A percentile compares a stretch with the other conserved stretches of the same genome.
Conservation (phyloP, 371 early-diverging fungal species). For the Zancudomyces culisetae region DNA sequence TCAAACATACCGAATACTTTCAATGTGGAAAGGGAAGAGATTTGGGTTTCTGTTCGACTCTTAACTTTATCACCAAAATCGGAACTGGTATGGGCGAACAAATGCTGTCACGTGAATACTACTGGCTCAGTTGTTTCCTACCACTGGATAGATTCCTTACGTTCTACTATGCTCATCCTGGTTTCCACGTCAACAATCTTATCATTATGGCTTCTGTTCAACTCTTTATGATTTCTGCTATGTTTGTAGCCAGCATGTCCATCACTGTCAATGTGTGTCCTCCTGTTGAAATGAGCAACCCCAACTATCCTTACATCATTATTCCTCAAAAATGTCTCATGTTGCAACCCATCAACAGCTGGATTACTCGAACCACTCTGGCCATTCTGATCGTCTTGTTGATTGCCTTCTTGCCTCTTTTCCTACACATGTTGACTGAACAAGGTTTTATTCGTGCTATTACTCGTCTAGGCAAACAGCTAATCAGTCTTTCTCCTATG, state of each 20-base stretch:
- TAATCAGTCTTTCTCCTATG: slow-evolving; percentile 61
- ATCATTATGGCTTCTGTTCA: slow-evolving; percentile 72
- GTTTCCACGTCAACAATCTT: slow-evolving; percentile 84
- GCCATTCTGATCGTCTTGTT: slow-evolving; percentile 63
- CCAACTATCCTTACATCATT: slow-evolving; percentile 15
- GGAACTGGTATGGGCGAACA: slow-evolving; percentile 88
- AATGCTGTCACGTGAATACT: slow-evolving; percentile 75
- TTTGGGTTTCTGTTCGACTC: slow-evolving; percentile 72
- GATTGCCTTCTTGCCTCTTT: slow-evolving; percentile 66
- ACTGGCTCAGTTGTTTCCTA: slow-evolving; percentile 65
- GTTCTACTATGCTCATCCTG: slow-evolving; percentile 75
- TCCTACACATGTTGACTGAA: slow-evolving; percentile 68
- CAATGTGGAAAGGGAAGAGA: slow-evolving; percentile 87
- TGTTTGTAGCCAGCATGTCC: slow-evolving; percentile 49
- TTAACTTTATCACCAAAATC: slow-evolving; percentile 77
- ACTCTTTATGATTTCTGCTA: slow-evolving; percentile 57
- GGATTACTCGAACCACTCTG: slow-evolving; percentile 63
- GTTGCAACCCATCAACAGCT: slow-evolving; percentile 51
- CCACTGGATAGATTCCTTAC: slow-evolving; percentile 72
- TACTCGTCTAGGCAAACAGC: slow-evolving; percentile 57
- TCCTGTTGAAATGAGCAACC: slow-evolving; percentile 28
- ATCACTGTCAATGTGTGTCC: slow-evolving; percentile 32
- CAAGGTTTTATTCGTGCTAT: slow-evolving; percentile 57
- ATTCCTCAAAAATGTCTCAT: slow-evolving; percentile 45
- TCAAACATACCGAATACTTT: slow-evolving; percentile 80